phyloP scores from a whole-genome alignment of 139 green algal species.

The Ulvella scutata region DNA sequence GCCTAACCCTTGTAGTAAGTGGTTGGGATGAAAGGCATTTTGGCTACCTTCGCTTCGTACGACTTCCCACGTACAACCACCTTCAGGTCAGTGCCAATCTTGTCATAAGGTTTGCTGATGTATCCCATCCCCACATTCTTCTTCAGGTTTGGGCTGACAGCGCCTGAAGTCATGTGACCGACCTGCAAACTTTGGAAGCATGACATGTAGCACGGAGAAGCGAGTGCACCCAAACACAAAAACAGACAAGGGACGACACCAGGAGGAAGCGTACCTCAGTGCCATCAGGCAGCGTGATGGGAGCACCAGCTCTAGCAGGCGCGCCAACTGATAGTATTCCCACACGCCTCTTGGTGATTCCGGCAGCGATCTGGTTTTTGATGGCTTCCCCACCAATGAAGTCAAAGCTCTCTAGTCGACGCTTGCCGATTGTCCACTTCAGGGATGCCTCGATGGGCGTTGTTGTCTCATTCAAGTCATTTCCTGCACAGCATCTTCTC shows the following conservation, averaged over 20 bases:
- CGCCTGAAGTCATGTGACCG: slow-evolving; percentile 84
- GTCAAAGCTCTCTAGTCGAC: slow-evolving; percentile 64
- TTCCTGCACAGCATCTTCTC: slow-evolving; percentile 35
- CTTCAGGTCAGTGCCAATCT: slow-evolving; percentile 86
- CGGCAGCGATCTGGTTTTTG: slow-evolving; percentile 84
- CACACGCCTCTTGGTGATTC: slow-evolving; percentile 66
- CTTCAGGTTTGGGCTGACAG: slow-evolving; percentile 85
- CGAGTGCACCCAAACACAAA: background rate
- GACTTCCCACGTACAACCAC: slow-evolving; percentile 82
- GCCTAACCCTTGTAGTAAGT: slow-evolving; percentile 82
- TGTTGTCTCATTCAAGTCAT: slow-evolving; percentile 89
- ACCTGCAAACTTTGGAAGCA: slow-evolving; percentile 20
- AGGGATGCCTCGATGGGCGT: slow-evolving; percentile 92
- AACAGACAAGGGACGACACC: background rate
- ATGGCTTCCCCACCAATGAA: slow-evolving; percentile 90
- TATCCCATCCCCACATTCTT: slow-evolving; percentile 99
- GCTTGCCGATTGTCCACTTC: slow-evolving; percentile 92
- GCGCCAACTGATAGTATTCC: slow-evolving; percentile 79
- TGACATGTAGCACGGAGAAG: background rate
- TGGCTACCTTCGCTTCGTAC: slow-evolving; percentile 70
- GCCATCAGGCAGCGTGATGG: slow-evolving; percentile 58
- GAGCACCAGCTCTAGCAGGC: slow-evolving; percentile 62
- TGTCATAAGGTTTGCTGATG: slow-evolving; percentile 73
- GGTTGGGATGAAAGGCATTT: slow-evolving; percentile 96
- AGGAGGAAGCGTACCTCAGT: slow-evolving; percentile 18